Evolutionary conservation across 306 rosid genomes (phyloP).

Genomic region (Cotoneaster glaucophyllus): DNA sequence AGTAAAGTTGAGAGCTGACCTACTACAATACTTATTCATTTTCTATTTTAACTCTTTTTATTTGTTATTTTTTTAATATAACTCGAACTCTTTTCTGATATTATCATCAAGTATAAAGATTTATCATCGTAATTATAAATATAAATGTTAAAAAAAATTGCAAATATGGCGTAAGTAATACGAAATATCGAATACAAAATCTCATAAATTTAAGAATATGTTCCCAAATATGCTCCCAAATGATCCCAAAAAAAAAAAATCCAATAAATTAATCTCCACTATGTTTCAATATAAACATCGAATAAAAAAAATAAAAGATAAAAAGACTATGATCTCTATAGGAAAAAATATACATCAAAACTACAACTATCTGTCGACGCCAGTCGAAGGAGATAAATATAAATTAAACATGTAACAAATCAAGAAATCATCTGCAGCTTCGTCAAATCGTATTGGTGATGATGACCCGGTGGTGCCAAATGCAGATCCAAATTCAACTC

Average conservation of each 20-base stretch:
- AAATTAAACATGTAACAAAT: neutral
- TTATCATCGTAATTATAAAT: no score
- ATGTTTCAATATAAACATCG: neutral
- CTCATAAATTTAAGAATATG: neutral
- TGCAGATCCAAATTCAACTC: conserved; percentile 56
- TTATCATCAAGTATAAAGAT: no score
- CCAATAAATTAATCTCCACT: neutral
- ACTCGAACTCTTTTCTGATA: no score
- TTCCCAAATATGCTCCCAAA: neutral
- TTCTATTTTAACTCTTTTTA: no score
- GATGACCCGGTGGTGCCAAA: conserved; percentile 24
- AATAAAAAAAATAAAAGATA: neutral
- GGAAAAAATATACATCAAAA: neutral
- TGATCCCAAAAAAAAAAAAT: neutral
- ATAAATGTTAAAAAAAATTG: neutral
- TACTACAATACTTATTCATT: no score
- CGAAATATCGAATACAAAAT: neutral
- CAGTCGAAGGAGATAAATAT: neutral
- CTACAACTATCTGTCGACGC: neutral
- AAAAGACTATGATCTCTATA: neutral
- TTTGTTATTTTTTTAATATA: no score
- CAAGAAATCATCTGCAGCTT: conserved; percentile 17
- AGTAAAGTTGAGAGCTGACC: neutral
- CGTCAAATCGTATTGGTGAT: conserved; percentile 9
- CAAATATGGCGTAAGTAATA: neutral